phyloP scores from a whole-genome alignment of 345 rosid species.

The Hevea brasiliensis region DNA sequence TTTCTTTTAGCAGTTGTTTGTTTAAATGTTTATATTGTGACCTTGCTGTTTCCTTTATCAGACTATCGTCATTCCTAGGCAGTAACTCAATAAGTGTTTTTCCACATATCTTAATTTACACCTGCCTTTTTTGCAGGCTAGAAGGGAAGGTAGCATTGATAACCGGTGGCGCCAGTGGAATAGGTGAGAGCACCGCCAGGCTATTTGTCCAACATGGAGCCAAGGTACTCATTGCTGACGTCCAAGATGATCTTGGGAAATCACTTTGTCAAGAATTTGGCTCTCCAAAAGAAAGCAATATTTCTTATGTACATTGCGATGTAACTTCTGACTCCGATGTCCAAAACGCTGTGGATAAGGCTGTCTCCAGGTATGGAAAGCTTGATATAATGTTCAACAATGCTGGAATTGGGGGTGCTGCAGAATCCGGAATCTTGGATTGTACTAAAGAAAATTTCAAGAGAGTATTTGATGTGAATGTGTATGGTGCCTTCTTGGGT shows the following conservation, averaged over 20 bases:
- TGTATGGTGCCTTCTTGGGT: conserved; percentile 17
- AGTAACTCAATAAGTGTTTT: too few relatives aligned
- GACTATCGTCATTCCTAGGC: too few relatives aligned
- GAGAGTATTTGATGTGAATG: conserved; percentile 21
- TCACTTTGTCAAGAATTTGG: conserved; percentile 18
- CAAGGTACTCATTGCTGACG: conserved; percentile 28
- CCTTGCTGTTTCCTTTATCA: too few relatives aligned
- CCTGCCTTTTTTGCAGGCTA: conserved; percentile 17
- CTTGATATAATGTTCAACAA: conserved; percentile 38
- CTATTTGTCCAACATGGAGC: conserved; percentile 28
- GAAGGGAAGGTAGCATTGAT: conserved; percentile 37
- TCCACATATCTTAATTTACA: too few relatives aligned
- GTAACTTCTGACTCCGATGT: conserved; percentile 27
- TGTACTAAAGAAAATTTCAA: not conserved
- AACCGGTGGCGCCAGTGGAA: conserved; percentile 30
- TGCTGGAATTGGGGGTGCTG: conserved; percentile 17
- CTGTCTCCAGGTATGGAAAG: conserved; percentile 29
- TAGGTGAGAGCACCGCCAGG: conserved; percentile 21
- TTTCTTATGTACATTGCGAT: conserved; percentile 30
- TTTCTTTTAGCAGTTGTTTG: too few relatives aligned
- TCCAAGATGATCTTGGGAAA: conserved; percentile 25
- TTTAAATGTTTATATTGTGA: too few relatives aligned
- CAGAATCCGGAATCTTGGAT: not conserved
- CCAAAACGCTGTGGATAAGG: conserved; percentile 22
- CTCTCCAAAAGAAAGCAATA: not conserved